Conservation (phyloP, 345 rosid species). For the Aquilaria malaccensis region DNA sequence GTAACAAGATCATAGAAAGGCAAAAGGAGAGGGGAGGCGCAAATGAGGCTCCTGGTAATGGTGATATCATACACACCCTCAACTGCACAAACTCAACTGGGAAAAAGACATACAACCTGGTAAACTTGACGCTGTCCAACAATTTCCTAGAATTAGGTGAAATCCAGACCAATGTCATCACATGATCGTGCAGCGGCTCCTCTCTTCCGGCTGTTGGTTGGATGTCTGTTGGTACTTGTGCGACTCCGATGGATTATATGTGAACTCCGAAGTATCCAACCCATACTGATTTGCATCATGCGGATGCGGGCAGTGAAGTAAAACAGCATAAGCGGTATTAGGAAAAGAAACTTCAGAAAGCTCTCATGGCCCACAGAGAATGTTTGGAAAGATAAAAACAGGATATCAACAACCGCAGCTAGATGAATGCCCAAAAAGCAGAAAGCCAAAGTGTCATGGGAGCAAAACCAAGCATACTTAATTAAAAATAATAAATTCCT, state of each 20-base stretch:
- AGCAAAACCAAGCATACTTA: background rate
- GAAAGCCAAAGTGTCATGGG: background rate
- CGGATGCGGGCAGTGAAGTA: background rate
- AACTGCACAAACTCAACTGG: conserved; percentile 17
- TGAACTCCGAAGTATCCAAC: conserved; percentile 89
- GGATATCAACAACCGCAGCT: too few relatives aligned
- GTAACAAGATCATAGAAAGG: background rate
- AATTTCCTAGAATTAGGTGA: conserved; percentile 11
- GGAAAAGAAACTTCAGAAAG: background rate
- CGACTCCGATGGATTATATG: conserved; percentile 86
- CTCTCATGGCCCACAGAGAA: background rate
- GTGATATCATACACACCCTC: conserved; percentile 3
- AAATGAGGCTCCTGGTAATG: conserved; percentile 19
- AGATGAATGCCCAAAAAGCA: background rate
- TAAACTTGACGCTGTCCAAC: conserved; percentile 17
- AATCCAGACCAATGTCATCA: conserved; percentile 19
- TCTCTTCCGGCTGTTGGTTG: conserved; percentile 62
- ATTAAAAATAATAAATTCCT: background rate
- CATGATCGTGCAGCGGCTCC: conserved; percentile 88
- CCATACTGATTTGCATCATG: conserved; percentile 58
- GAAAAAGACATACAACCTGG: conserved; percentile 15
- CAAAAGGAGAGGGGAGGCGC: background rate
- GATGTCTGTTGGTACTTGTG: conserved; percentile 65
- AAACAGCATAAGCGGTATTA: conserved; percentile 9
- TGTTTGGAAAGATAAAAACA: background rate